Conservation (phyloP, 805 yeast genomes). For the Kazachstania martiniae region DNA sequence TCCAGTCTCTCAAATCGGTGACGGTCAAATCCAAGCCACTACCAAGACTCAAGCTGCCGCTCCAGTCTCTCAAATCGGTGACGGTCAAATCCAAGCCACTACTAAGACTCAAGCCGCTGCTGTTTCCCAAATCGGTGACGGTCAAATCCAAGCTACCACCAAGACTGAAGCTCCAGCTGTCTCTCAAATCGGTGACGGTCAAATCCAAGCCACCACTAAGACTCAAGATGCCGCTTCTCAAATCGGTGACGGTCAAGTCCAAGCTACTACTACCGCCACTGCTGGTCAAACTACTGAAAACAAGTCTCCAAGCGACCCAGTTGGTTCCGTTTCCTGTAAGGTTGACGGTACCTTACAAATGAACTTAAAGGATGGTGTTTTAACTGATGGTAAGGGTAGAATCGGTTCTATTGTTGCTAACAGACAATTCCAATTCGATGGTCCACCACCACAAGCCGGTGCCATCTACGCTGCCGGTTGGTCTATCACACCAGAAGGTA, state of each 20-base stretch:
- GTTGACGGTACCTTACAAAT: constrained; percentile 43
- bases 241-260: constrained; percentile 39
- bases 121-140: constrained; percentile 41
- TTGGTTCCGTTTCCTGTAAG: constrained; percentile 33
- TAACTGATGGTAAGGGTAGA: constrained; percentile 54
- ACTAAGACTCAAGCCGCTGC: constrained; percentile 27
- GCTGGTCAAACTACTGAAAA: constrained; percentile 25
- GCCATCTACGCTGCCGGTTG: constrained; percentile 63
- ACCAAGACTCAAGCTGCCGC: constrained; percentile 18
- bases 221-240: constrained; percentile 29
- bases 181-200: constrained; percentile 39
- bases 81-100: constrained; percentile 18
- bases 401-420: constrained; percentile 72
- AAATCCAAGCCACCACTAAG: constrained; percentile 29
- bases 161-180: constrained; percentile 19
- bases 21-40: constrained; percentile 29
- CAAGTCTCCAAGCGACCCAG: constrained; percentile 28
- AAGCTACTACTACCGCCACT: constrained; percentile 34
- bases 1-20: constrained; percentile 32
- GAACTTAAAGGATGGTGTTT: constrained; percentile 39
- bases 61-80: constrained; percentile 34
- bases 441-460: constrained; percentile 81
- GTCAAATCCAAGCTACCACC: constrained; percentile 40
- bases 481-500: constrained; percentile 43
- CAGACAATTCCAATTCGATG: constrained; percentile 80